Conservation (phyloP, 2,329 filamentous ascomycete genomes). For the Colletotrichum sp. region DNA sequence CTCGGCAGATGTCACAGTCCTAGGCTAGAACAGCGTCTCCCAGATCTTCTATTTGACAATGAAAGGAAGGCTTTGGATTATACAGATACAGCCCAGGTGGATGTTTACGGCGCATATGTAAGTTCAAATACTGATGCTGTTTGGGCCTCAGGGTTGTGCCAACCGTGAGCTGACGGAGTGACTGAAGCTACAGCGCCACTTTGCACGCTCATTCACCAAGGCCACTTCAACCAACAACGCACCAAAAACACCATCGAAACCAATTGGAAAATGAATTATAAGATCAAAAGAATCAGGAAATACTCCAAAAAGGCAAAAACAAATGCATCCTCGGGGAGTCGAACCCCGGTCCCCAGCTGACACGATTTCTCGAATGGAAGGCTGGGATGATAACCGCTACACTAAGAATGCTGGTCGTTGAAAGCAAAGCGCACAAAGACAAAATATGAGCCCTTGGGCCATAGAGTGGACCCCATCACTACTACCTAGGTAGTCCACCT, state of each 20-base stretch:
- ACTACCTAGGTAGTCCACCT: neutral
- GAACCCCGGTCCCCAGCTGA: neutral
- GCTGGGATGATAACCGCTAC: neutral
- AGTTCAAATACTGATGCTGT: neutral
- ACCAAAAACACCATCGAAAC: neutral
- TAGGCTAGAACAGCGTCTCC: neutral
- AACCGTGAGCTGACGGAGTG: neutral
- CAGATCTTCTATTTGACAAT: neutral
- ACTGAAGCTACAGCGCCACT: neutral
- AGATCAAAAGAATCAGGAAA: neutral
- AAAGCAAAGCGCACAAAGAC: no score
- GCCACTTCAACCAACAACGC: neutral
- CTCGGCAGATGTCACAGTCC: neutral
- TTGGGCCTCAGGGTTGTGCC: neutral
- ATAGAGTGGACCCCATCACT: neutral
- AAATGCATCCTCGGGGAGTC: neutral
- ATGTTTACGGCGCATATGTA: neutral
- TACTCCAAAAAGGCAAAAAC: neutral
- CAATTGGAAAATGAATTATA: no score
- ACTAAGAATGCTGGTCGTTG: neutral
- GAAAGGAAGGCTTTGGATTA: neutral
- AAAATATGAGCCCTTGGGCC: accelerated
- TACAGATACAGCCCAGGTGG: neutral
- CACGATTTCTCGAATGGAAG: neutral
- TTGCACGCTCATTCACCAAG: neutral